These are phyloP conservation scores for Diplocarpon mali DNA, from an alignment of 2,329 filamentous ascomycete genomes.

Conservation along the genomic window DNA sequence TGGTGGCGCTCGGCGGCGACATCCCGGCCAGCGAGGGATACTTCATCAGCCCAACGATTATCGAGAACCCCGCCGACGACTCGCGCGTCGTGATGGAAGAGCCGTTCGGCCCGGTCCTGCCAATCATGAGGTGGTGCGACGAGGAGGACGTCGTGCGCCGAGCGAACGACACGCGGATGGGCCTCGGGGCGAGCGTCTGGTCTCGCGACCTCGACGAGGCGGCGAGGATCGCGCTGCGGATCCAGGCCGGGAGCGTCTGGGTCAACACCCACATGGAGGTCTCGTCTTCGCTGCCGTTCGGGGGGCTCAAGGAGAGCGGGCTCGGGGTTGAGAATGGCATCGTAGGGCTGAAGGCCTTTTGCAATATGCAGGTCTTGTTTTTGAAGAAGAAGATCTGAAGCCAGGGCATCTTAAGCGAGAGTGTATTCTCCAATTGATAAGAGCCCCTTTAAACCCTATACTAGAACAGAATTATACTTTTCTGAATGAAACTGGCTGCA, in stretches of 20 bases:
- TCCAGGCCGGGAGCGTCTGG: constrained; percentile 51
- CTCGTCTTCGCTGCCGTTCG: constrained; percentile 31
- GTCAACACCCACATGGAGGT: constrained; percentile 43
- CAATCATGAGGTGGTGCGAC: constrained; percentile 2
- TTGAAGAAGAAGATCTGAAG: no score
- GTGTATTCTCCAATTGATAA: no score
- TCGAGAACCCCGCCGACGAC: constrained; percentile 44
- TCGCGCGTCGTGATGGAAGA: constrained; percentile 47
- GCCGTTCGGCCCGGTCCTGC: constrained; percentile 35
- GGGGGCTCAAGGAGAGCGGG: constrained; percentile 27
- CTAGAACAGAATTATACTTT: no score
- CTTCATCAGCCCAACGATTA: constrained; percentile 48
- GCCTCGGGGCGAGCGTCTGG: constrained; percentile 49
- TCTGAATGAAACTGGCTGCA: no score
- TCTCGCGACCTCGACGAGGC: constrained; percentile 40
- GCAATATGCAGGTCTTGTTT: constrained; percentile 14
- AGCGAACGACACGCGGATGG: constrained; percentile 41
- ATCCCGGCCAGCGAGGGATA: constrained; percentile 35
- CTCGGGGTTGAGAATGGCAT: constrained; percentile 22
- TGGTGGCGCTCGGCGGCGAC: constrained; percentile 36
- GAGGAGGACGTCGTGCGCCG: constrained; percentile 40
- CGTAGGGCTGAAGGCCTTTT: constrained; percentile 12
- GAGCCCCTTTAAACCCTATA: no score
- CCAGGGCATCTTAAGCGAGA: no score
- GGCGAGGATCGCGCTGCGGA: constrained; percentile 37